Percentiles rank a stretch among this genome's conserved stretches.
phyloP scores from a whole-genome alignment of 768 basidiomycete species.

The Suillus cothurnatus region DNA sequence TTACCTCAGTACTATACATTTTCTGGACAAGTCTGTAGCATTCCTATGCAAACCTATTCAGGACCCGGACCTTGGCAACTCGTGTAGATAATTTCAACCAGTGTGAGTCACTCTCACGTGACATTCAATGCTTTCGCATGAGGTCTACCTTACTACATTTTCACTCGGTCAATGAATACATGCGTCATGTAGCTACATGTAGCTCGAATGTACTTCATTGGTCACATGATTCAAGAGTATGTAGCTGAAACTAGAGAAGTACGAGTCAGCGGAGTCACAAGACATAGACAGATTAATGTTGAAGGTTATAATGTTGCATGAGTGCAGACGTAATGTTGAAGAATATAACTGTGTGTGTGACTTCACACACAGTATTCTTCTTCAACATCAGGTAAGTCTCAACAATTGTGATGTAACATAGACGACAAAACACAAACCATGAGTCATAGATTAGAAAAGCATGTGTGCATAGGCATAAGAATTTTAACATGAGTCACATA shows the following conservation, averaged over 20 bases:
- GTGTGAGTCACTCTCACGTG: not conserved
- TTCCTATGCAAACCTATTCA: too few relatives aligned
- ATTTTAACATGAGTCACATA: not conserved
- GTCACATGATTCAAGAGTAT: not conserved
- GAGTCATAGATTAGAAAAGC: not conserved
- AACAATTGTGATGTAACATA: not conserved
- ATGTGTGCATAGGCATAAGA: constrained; percentile 1
- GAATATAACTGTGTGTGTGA: too few relatives aligned
- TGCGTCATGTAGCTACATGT: not conserved
- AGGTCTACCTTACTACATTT: not conserved
- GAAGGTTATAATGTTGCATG: not conserved
- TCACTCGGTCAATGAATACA: not conserved
- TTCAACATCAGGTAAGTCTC: not conserved
- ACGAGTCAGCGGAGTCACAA: not conserved
- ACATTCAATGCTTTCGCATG: not conserved
- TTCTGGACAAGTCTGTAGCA: too few relatives aligned
- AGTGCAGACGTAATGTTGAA: not conserved
- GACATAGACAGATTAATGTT: not conserved
- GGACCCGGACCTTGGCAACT: too few relatives aligned
- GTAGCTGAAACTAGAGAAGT: not conserved
- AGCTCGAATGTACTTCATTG: not conserved
- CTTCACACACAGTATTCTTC: not conserved
- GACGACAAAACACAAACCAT: not conserved
- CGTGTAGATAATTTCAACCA: too few relatives aligned
- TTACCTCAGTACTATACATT: too few relatives aligned